Percentiles rank a stretch among this genome's conserved stretches.
These are phyloP conservation scores for Phylloporus rhodoxanthus DNA, from an alignment of 768 basidiomycete species.

Conservation along the genomic window DNA sequence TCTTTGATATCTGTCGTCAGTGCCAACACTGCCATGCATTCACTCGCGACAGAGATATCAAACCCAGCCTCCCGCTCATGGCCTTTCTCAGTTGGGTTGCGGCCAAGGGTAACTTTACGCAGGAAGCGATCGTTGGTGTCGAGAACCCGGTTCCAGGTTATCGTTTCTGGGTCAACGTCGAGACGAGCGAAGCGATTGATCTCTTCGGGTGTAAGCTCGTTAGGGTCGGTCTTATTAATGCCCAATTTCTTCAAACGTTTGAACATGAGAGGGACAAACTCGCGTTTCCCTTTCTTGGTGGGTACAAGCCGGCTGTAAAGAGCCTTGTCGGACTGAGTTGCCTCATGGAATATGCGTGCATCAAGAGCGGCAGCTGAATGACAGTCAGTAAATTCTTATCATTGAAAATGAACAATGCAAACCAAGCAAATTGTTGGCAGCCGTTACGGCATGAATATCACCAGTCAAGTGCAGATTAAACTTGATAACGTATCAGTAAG, in stretches of 20 bases:
- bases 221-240: constrained; percentile 89
- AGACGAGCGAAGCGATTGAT: constrained; percentile 84
- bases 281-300: constrained; percentile 86
- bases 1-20: constrained; percentile 82
- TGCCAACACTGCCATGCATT: constrained; percentile 97
- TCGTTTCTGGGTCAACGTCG: constrained; percentile 83
- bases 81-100: constrained; percentile 83
- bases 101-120: constrained; percentile 90
- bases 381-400: constrained; percentile 1
- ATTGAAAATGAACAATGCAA: constrained; percentile 9
- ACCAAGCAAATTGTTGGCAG: constrained; percentile 96
- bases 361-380: constrained; percentile 87
- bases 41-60: constrained; percentile 95
- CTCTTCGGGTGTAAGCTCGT: constrained; percentile 90
- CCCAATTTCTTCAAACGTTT: constrained; percentile 93
- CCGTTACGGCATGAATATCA: constrained; percentile 96
- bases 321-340: constrained; percentile 91
- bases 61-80: constrained; percentile 87
- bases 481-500: constrained; percentile 32
- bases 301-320: constrained; percentile 91
- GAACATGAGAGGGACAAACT: constrained; percentile 94
- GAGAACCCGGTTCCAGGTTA: constrained; percentile 97
- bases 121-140: constrained; percentile 97
- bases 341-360: constrained; percentile 97
- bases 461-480: constrained; percentile 96